These are phyloP conservation scores for Plasmodium vinckei DNA, from an alignment of 169 alveolate genomes.

Conservation along the genomic window DNA sequence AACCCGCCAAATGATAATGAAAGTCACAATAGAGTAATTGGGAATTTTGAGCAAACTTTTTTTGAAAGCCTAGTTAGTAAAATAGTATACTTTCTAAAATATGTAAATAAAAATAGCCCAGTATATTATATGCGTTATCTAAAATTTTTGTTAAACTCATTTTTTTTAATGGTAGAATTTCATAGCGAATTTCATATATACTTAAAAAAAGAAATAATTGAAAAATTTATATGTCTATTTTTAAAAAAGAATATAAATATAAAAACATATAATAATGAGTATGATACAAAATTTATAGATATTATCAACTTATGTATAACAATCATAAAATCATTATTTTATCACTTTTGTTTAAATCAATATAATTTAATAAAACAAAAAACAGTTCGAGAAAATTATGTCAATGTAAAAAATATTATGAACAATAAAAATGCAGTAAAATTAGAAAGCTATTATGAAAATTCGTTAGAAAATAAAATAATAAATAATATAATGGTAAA, in stretches of 20 bases:
- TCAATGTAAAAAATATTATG: slow-evolving; percentile 49
- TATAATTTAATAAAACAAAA: slow-evolving; percentile 55
- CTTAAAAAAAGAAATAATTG: slow-evolving; percentile 40
- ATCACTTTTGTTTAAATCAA: slow-evolving; percentile 63
- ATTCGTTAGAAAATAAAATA: slow-evolving; percentile 34
- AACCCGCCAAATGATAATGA: neutral
- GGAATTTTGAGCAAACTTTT: neutral
- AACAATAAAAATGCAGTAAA: neutral
- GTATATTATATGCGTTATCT: slow-evolving; percentile 25
- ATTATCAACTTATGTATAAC: slow-evolving; percentile 39
- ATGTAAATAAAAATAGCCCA: slow-evolving; percentile 12
- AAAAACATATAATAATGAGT: slow-evolving; percentile 9
- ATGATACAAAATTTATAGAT: slow-evolving; percentile 23
- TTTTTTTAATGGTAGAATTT: slow-evolving; percentile 48
- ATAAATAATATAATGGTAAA: slow-evolving; percentile 25
- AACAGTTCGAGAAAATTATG: slow-evolving; percentile 57
- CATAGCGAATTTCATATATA: slow-evolving; percentile 48
- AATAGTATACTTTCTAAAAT: slow-evolving; percentile 35
- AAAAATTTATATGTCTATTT: slow-evolving; percentile 46
- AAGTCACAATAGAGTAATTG: neutral
- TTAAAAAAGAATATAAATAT: slow-evolving; percentile 30
- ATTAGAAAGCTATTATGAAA: slow-evolving; percentile 3
- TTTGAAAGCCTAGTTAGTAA: slow-evolving; percentile 20
- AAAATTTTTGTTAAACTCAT: slow-evolving; percentile 29
- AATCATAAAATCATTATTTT: slow-evolving; percentile 28